A percentile compares a stretch with the other conserved stretches of the same genome.
Evolutionary conservation across 1,284 basidiomycete species (phyloP).

Genomic region (Vanrija humicola): DNA sequence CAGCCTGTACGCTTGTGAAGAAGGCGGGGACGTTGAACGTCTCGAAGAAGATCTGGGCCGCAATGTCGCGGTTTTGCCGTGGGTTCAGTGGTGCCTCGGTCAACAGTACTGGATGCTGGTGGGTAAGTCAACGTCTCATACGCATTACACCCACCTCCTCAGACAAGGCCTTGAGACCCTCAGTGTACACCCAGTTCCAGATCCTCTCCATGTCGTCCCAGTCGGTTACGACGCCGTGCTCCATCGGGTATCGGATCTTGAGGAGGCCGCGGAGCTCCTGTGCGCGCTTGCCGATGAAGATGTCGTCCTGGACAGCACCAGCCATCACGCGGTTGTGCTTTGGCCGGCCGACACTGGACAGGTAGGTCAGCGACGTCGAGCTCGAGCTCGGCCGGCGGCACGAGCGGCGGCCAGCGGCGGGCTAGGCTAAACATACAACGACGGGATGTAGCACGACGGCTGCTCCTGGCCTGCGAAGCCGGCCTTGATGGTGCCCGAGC

Average conservation of each 20-base stretch:
- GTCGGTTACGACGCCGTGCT: constrained; percentile 81
- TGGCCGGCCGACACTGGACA: constrained; percentile 77
- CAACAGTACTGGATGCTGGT: constrained; percentile 87
- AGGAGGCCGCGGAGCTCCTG: constrained; percentile 90
- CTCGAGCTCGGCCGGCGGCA: background rate
- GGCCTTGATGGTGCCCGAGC: constrained; percentile 94
- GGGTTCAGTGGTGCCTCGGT: constrained; percentile 96
- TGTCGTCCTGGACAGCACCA: constrained; percentile 60
- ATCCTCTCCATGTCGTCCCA: constrained; percentile 99
- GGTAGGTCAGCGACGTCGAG: constrained; percentile 1
- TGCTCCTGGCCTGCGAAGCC: constrained; percentile 97
- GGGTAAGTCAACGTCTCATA: too few species aligned
- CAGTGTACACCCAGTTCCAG: constrained; percentile 94
- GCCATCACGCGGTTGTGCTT: constrained; percentile 97
- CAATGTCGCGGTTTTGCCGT: constrained; percentile 85
- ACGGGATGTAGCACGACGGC: constrained; percentile 96
- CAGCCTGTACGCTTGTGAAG: constrained; percentile 95
- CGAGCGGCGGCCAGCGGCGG: background rate
- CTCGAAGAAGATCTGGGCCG: constrained; percentile 97
- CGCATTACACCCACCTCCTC: too few species aligned
- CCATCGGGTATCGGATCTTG: constrained; percentile 98
- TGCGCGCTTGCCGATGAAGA: constrained; percentile 89
- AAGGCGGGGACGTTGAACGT: constrained; percentile 99
- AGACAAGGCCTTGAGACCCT: constrained; percentile 86
- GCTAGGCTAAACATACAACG: constrained; percentile 59